Percentiles rank a stretch among this genome's conserved stretches.
Conservation (phyloP, 768 basidiomycete genomes). For the Rhodotorula babjevae region DNA sequence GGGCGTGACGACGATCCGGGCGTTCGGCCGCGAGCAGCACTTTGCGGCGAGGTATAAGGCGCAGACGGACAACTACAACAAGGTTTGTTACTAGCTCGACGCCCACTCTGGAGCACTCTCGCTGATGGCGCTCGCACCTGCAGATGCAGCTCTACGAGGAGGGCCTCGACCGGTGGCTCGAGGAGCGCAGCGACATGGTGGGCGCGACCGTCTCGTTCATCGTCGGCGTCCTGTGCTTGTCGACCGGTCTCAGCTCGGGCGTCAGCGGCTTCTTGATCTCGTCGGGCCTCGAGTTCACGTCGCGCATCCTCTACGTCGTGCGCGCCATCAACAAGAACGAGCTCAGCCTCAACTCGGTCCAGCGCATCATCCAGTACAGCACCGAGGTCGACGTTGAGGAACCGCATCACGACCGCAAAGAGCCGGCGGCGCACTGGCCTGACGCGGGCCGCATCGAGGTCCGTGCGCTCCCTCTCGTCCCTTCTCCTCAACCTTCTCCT, state of each 20-base stretch:
- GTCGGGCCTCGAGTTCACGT: slow-evolving; percentile 45
- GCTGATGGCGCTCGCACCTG: not conserved
- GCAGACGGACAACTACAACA: slow-evolving; percentile 48
- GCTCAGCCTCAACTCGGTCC: slow-evolving; percentile 51
- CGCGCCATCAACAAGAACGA: slow-evolving; percentile 47
- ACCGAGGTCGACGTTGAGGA: slow-evolving; percentile 36
- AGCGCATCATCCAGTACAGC: slow-evolving; percentile 48
- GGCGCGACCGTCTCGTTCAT: slow-evolving; percentile 39
- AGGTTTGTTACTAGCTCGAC: too few relatives aligned
- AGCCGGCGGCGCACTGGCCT: slow-evolving; percentile 50
- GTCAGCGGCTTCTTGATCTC: slow-evolving; percentile 31
- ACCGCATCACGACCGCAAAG: slow-evolving; percentile 37
- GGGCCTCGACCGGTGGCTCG: slow-evolving; percentile 32
- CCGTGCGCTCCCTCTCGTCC: not conserved
- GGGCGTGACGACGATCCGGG: slow-evolving; percentile 49
- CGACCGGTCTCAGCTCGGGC: slow-evolving; percentile 17
- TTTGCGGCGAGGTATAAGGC: slow-evolving; percentile 47
- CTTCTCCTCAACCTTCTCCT: too few relatives aligned
- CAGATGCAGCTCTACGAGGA: slow-evolving; percentile 30
- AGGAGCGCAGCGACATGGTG: slow-evolving; percentile 26
- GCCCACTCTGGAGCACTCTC: too few relatives aligned
- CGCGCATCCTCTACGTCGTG: slow-evolving; percentile 50
- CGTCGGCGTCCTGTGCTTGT: slow-evolving; percentile 26
- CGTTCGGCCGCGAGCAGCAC: slow-evolving; percentile 48
- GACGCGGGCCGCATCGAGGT: slow-evolving; percentile 24